These are phyloP conservation scores for Candida railenensis DNA, from an alignment of 805 yeast genomes.

Conservation along the genomic window DNA sequence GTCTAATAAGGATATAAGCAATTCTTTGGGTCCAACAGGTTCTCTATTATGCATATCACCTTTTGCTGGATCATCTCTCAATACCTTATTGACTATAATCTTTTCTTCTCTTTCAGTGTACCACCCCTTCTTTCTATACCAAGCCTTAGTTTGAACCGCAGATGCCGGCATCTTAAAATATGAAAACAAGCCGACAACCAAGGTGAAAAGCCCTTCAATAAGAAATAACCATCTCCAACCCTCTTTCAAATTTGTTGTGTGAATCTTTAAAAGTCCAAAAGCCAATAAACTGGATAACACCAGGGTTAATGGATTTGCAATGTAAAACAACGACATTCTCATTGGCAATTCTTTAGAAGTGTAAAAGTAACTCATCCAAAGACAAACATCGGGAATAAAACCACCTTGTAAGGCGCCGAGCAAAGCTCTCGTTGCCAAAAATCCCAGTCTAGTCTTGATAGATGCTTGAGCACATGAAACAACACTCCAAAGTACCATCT, in stretches of 20 bases:
- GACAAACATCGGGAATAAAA: slow-evolving; percentile 60
- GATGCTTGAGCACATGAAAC: slow-evolving; percentile 54
- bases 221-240: slow-evolving; percentile 67
- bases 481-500: slow-evolving; percentile 54
- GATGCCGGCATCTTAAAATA: slow-evolving; percentile 55
- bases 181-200: slow-evolving; percentile 47
- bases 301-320: slow-evolving; percentile 46
- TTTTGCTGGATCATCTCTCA: slow-evolving; percentile 28
- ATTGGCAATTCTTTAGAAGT: slow-evolving; percentile 57
- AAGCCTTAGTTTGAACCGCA: slow-evolving; percentile 50
- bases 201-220: slow-evolving; percentile 60
- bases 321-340: slow-evolving; percentile 58
- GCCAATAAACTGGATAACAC: slow-evolving; percentile 17
- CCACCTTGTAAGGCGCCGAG: slow-evolving; percentile 66
- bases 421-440: slow-evolving; percentile 48
- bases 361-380: slow-evolving; percentile 68
- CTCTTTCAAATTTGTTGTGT: slow-evolving; percentile 12
- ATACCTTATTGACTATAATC: slow-evolving; percentile 24
- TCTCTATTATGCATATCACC: slow-evolving; percentile 31
- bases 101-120: slow-evolving; percentile 24
- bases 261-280: slow-evolving; percentile 16
- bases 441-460: slow-evolving; percentile 40
- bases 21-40: slow-evolving; percentile 18
- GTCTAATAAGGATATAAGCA: slow-evolving; percentile 17
- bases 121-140: slow-evolving; percentile 47